Evolutionary conservation across 2,329 filamentous ascomycete genomes (phyloP).

Genomic region (Ceratocystis ficicola): DNA sequence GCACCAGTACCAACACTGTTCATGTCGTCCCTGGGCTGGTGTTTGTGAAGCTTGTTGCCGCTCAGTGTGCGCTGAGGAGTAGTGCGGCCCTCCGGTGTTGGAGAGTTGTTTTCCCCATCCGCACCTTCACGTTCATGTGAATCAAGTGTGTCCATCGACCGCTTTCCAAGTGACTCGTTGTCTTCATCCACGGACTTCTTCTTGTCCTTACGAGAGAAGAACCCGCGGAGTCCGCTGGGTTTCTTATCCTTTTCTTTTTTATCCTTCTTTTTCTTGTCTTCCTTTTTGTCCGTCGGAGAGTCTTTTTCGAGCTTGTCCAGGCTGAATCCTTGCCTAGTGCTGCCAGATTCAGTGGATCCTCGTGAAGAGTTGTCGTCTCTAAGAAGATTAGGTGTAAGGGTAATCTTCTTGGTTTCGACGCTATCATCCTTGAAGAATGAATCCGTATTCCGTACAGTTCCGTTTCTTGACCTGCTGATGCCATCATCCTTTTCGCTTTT

Average conservation of each 20-base stretch:
- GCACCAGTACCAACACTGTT: constrained; percentile 31
- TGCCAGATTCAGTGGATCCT: constrained; percentile 41
- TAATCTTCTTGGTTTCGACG: constrained; percentile 93
- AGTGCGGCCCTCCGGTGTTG: constrained; percentile 32
- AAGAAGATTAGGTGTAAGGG: constrained; percentile 80
- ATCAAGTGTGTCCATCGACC: constrained; percentile 22
- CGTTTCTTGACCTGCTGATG: constrained; percentile 60
- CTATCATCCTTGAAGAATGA: constrained; percentile 97
- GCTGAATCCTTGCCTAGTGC: constrained; percentile 48
- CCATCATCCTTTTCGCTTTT: constrained; percentile 29
- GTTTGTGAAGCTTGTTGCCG: constrained; percentile 58
- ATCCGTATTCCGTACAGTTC: constrained; percentile 79
- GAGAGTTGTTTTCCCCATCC: constrained; percentile 17
- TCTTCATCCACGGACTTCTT: constrained; percentile 46
- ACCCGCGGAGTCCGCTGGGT: constrained; percentile 44
- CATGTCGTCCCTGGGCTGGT: constrained; percentile 38
- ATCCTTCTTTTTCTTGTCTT: constrained; percentile 63
- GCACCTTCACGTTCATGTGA: constrained; percentile 12
- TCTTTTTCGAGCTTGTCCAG: constrained; percentile 55
- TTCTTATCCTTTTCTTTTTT: constrained; percentile 61
- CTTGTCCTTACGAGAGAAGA: constrained; percentile 52
- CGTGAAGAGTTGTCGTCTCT: constrained; percentile 59
- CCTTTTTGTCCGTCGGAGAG: constrained; percentile 49
- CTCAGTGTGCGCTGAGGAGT: constrained; percentile 41
- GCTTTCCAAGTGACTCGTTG: constrained; percentile 40